Conservation (phyloP, 2,329 filamentous ascomycete genomes). For the Aspergillus ustus region DNA sequence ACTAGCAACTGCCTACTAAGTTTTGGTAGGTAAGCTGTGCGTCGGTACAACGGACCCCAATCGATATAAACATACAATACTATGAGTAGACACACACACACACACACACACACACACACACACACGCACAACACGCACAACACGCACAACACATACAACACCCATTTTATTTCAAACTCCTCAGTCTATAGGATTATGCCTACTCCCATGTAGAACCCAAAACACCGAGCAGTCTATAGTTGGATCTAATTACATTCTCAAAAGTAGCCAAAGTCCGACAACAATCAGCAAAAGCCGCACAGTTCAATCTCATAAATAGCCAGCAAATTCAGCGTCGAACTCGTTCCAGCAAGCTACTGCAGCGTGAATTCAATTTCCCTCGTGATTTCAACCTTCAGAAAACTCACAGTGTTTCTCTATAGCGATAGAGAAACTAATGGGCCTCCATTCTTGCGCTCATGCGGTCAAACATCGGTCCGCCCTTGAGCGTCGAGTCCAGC, state of each 20-base stretch:
- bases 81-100: not conserved
- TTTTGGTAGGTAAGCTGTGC: too few relatives aligned
- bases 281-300: not conserved
- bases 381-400: not conserved
- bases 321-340: constrained; percentile 3
- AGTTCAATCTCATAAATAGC: not conserved
- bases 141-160: not conserved
- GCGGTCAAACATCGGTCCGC: constrained; percentile 48
- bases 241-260: constrained; percentile 9
- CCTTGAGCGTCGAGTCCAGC: constrained; percentile 45
- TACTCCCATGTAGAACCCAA: constrained; percentile 1
- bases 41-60: not conserved
- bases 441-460: constrained; percentile 47
- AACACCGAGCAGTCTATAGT: constrained; percentile 20
- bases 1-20: too few relatives aligned
- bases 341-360: constrained; percentile 9
- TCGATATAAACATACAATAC: not conserved
- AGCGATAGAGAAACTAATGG: constrained; percentile 20
- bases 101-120: not conserved
- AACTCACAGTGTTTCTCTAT: not conserved
- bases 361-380: not conserved
- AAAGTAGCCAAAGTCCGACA: constrained; percentile 6
- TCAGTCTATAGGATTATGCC: not conserved
- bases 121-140: not conserved
- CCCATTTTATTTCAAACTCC: not conserved